These are phyloP conservation scores for Cryptosporidium muris DNA, from an alignment of 169 alveolate genomes.

Conservation along the genomic window DNA sequence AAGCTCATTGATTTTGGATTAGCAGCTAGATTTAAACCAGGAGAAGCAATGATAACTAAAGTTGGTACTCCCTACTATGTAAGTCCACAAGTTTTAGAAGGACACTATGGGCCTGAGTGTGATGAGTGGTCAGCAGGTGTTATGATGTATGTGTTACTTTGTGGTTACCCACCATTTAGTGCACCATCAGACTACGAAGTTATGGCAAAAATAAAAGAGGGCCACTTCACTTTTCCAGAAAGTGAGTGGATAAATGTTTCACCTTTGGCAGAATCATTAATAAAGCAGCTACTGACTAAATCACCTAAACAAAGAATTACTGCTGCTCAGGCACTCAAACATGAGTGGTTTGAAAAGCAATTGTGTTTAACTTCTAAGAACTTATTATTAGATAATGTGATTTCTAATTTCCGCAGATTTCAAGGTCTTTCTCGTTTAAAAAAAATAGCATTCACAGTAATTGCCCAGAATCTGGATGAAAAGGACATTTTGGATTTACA, in stretches of 20 bases:
- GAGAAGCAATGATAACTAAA: constrained; percentile 78
- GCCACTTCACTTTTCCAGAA: constrained; percentile 84
- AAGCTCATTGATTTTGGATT: constrained; percentile 90
- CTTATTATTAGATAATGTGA: constrained; percentile 43
- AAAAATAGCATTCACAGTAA: constrained; percentile 79
- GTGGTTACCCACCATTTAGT: constrained; percentile 89
- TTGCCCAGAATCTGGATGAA: constrained; percentile 79
- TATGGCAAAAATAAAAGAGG: constrained; percentile 81
- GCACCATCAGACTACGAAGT: constrained; percentile 88
- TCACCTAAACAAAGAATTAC: constrained; percentile 85
- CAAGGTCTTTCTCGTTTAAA: constrained; percentile 76
- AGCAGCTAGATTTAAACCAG: constrained; percentile 80
- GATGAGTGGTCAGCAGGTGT: constrained; percentile 91
- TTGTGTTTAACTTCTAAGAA: constrained; percentile 57
- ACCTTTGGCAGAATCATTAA: constrained; percentile 88
- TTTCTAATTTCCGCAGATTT: constrained; percentile 69
- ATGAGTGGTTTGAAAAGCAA: constrained; percentile 85
- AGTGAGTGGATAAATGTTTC: constrained; percentile 87
- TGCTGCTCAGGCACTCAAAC: constrained; percentile 84
- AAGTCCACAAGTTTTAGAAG: constrained; percentile 87
- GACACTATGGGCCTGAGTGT: constrained; percentile 81
- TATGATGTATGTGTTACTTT: constrained; percentile 86
- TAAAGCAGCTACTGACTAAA: constrained; percentile 81
- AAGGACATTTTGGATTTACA: constrained; percentile 78
- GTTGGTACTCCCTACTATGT: constrained; percentile 89